Base-by-base conservation (phyloP, 306 rosid species). In the Erythrophleum fordii region DNA sequence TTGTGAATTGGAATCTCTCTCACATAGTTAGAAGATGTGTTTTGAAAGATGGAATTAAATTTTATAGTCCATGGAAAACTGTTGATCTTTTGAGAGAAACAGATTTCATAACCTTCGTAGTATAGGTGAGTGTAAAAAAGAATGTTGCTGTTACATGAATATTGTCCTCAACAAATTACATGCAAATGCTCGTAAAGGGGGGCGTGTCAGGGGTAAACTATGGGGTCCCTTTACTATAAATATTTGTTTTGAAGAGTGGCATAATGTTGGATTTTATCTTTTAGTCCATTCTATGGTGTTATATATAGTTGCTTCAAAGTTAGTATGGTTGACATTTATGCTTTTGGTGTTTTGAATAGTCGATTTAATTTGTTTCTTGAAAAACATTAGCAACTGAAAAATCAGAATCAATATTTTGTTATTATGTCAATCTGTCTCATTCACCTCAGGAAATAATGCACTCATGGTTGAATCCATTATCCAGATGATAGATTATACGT, bases 31-130 rank as follows among this genome's bases (percentile, higher is more conserved):
- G 35, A 44, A 49, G 35, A 72, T 69, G 75, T 26, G 34, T 83
- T n/a, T n/a, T n/a, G n/a, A 55, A 69, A 58, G 56, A 72, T 25
- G 66, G 62, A 29, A 73, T 71, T 49, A 22, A 31, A 79, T 71
- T 39, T 78, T 58, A 31, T 55, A 66, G 65, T 62, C 14, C 76
- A 35, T 42, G 56, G 58, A 66, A 55, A 69, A 51, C 20, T 46
- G 12, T 45, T 65, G 16, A 35, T 73, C 46, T 73, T 51, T 45
- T 3, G 20, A 17, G 23, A 9, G 18, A 73, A 26, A 42, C 69
- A 29, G 35, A 25, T 61, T 70, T 42, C 35, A 66, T 66, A 44
- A 34, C 69, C 53, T 84, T 37, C 0, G 0, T 31, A 31, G 69
- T 35, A 10, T 20, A 62, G 78, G 35, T 31, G 26, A 67, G 64